A percentile compares a stretch with the other conserved stretches of the same genome.
Conservation (phyloP, 2,329 filamentous ascomycete species). For the Xylaria sp. region DNA sequence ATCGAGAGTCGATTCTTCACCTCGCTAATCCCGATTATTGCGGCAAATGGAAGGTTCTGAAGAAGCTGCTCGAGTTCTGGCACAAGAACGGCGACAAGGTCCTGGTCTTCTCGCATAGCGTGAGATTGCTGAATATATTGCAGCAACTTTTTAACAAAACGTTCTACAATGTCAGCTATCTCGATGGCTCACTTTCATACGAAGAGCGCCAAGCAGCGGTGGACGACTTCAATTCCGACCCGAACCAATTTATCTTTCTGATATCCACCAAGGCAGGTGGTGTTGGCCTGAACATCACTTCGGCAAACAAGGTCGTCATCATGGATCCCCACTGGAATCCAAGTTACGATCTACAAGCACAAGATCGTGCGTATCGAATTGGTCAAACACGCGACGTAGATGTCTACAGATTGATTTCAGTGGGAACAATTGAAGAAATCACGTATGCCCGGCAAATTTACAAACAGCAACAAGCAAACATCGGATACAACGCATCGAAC, state of each 20-base stretch:
- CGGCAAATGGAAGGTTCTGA: slow-evolving; percentile 92
- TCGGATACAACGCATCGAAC: slow-evolving; percentile 86
- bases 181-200: slow-evolving; percentile 79
- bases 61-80: slow-evolving; percentile 85
- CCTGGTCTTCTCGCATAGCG: slow-evolving; percentile 89
- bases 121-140: slow-evolving; percentile 76
- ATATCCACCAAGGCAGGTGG: slow-evolving; percentile 93
- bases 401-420: slow-evolving; percentile 84
- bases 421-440: slow-evolving; percentile 93
- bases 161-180: slow-evolving; percentile 82
- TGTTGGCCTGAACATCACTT: slow-evolving; percentile 92
- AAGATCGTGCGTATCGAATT: slow-evolving; percentile 93
- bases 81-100: slow-evolving; percentile 87
- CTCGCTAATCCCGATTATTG: slow-evolving; percentile 87
- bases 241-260: slow-evolving; percentile 85
- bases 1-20: slow-evolving; percentile 72
- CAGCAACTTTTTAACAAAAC: slow-evolving; percentile 82
- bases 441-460: slow-evolving; percentile 97
- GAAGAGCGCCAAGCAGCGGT: slow-evolving; percentile 78
- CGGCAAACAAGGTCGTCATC: slow-evolving; percentile 96
- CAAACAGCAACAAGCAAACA: slow-evolving; percentile 98
- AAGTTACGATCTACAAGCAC: slow-evolving; percentile 87
- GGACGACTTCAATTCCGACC: slow-evolving; percentile 85
- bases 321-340: slow-evolving; percentile 98
- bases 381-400: slow-evolving; percentile 91